These are phyloP conservation scores for Geotrichum ghanense DNA, from an alignment of 805 yeast species.

Conservation along the genomic window DNA sequence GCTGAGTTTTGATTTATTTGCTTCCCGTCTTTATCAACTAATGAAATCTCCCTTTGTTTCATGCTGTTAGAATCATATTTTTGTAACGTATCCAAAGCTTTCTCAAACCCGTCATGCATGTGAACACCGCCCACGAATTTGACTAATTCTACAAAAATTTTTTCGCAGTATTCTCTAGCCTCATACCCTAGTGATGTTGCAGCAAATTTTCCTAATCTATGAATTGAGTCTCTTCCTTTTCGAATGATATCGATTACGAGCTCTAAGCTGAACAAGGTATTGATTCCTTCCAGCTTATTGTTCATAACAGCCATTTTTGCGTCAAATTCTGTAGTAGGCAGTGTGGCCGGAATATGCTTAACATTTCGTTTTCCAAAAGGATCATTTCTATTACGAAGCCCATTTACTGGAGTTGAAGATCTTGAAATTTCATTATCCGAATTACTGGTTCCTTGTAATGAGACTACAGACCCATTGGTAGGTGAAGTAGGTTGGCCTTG, in stretches of 20 bases:
- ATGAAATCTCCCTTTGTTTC: constrained; percentile 22
- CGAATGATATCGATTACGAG: constrained; percentile 61
- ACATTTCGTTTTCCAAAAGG: constrained; percentile 6
- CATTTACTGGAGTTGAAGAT: constrained; percentile 1
- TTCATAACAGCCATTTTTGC: constrained; percentile 71
- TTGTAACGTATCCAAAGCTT: constrained; percentile 59
- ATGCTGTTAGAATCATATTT: constrained; percentile 39
- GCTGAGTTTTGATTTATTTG: constrained; percentile 16
- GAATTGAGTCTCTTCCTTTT: constrained; percentile 53
- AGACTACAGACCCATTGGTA: constrained; percentile 5
- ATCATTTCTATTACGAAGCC: constrained; percentile 10
- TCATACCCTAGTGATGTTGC: constrained; percentile 23
- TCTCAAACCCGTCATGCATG: constrained; percentile 72
- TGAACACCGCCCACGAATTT: constrained; percentile 59
- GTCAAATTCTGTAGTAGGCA: constrained; percentile 52
- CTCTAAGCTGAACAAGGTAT: constrained; percentile 69
- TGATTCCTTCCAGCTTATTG: constrained; percentile 64
- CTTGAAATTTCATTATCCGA: constrained; percentile 5
- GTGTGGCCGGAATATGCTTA: constrained; percentile 12
- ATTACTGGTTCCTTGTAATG: constrained; percentile 1
- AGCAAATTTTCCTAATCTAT: constrained; percentile 41
- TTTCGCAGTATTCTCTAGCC: constrained; percentile 39
- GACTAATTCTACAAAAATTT: constrained; percentile 58
- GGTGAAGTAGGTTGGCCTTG: constrained; percentile 4
- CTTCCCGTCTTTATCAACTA: constrained; percentile 4